Conservation (phyloP, 345 rosid species). For the Corchorus olitorius region DNA sequence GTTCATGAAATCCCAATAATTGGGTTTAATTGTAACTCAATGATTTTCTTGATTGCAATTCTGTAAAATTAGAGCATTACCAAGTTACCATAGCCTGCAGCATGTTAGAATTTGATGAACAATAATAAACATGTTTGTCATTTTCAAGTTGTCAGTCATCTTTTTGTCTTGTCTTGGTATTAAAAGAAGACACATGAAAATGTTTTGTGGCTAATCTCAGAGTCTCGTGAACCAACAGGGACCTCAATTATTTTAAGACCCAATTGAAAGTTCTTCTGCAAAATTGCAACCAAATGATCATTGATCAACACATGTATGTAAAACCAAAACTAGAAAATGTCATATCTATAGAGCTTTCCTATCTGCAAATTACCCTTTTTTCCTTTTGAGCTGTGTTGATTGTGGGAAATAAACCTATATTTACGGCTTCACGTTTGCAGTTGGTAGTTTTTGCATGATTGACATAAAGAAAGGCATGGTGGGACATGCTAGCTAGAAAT, state of each 20-base stretch:
- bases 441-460: conserved; percentile 44
- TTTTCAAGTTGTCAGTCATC: not conserved
- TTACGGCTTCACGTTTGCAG: conserved; percentile 36
- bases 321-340: not conserved
- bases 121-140: not conserved
- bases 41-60: not conserved
- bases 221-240: conserved; percentile 47
- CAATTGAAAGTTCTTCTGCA: conserved; percentile 13
- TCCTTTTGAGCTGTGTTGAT: conserved; percentile 35
- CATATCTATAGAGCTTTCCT: not conserved
- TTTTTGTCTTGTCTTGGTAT: not conserved
- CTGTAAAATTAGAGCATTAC: not conserved
- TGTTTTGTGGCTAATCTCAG: conserved; percentile 28
- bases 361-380: conserved; percentile 16
- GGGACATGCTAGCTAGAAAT: not conserved
- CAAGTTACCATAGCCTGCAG: not conserved
- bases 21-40: not conserved
- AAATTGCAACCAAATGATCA: conserved; percentile 26
- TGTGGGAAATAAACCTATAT: conserved; percentile 29
- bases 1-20: too few relatives aligned
- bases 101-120: not conserved
- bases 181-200: conserved; percentile 1
- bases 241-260: conserved; percentile 15
- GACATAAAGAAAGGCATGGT: conserved; percentile 22
- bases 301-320: conserved; percentile 20